Base-by-base conservation (phyloP, 805 yeast genomes). In the Hanseniaspora vineae region DNA sequence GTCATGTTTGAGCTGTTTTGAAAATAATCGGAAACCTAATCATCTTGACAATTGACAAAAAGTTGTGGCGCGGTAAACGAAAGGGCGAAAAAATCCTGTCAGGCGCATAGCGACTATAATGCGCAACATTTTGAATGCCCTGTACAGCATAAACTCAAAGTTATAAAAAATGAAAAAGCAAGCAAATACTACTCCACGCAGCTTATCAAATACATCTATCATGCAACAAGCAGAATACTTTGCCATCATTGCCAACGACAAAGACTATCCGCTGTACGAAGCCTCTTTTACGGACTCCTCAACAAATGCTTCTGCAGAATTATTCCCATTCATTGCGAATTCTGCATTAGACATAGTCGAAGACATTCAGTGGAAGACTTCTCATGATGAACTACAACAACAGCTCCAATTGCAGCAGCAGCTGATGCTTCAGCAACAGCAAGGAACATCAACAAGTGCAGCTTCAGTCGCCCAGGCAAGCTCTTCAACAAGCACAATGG, bases 321-420 rank as follows among this genome's bases (percentile, higher is more conserved):
- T 90, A 35, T 80, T 83, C 54, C 97, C 96, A 19, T 90, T 88
- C 58, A 80, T 92, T 31, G 75, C 89, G 35, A 95, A 92, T 59
- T 77, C 96, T 1, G 78, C 97, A 2, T 65, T 92, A 35, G 98
- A 92, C 62, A 72, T 92, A n/a, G 79, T 92, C 0, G 96, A 92
- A 53, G 96, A 89, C 56, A 65, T 78, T 2, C 97, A 88, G 59
- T 88, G 95, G 90, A 75, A 77, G 44, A 70, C 15, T n/a, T 33
- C 37, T 5, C 14, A 33, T 33, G 37, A 33, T 33, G 37, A 33
- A 33, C 12, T 33, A 13, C 37, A 33, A 10, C 37, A 33, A 10
- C 76, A 10, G 77, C 71, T 52, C 70, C 73, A 8, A 52, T 50
- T n/a, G 42, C 53, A 39, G 13, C 42, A 39, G 19, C 42, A 39